Evolutionary conservation across 164 flowering plant genomes (phyloP), one percentile per base, ranked within the genome.

Genomic region (Santalum album): DNA sequence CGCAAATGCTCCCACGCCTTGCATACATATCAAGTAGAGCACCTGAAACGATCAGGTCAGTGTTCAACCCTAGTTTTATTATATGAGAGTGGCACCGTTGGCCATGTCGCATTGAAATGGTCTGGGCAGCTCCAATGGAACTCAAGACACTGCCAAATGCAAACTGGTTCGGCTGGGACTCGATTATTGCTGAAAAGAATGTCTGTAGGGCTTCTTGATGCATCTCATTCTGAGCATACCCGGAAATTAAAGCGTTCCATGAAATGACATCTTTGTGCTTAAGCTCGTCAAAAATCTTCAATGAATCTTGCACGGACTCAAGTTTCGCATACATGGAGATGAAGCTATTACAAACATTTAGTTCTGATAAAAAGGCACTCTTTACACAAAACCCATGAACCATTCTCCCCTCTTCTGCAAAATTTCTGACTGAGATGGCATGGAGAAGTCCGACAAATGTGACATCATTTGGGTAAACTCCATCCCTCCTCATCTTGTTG

Each of bases 1-100:
- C 90, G 1, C 27, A 42, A 14, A 92, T 86, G 70, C 76, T 76
- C 27, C 99, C 97, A 12, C 97, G 78, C 62, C 85, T 92, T 25
- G 87, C 91, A 70, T 92, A 92, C 99, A 92, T 92, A 63, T 85
- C 95, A 38, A 92, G 79, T 17, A 92, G 80, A 25, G 99, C 86
- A 32, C 83, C 71, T 0, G 79, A 79, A 16, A 89, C 76, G 55
- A 80, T 54, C 12, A 80, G 73, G 57, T 80, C 67, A 2, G 58
- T 55, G 64, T 71, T 63, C 32, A 89, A 38, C 22, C 97, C 96
- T 15, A 76, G 73, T 66, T 87, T 89, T 55, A 73, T 45, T 38
- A 84, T 57, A 50, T 65, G 62, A 59, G 79, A 74, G 51, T 92
- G 98, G 72, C 82, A 80, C 32, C 73, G 51, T 56, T 77, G 80